Evolutionary conservation across 371 early-diverging fungal species (phyloP).

Genomic region (Zopfochytrium polystomum): DNA sequence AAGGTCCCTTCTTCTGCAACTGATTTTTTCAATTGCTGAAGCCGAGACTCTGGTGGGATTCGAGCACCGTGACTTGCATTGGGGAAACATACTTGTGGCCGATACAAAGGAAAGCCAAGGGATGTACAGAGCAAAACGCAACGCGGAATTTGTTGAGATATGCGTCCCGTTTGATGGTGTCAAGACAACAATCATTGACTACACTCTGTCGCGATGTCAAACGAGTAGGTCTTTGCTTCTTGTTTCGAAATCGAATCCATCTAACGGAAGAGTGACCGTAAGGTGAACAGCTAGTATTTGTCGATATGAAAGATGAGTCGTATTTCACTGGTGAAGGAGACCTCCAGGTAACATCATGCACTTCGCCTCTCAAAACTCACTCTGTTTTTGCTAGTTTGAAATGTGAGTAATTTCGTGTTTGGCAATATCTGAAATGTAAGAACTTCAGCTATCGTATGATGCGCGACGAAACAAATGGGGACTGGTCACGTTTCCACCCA

Average conservation of each 20-base stretch:
- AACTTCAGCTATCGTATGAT: constrained; percentile 76
- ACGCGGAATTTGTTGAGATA: constrained; percentile 5
- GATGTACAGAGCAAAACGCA: background rate
- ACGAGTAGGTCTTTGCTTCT: constrained; percentile 14
- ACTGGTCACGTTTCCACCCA: constrained; percentile 57
- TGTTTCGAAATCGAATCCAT: too few species aligned
- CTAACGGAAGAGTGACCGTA: background rate
- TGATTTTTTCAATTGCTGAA: constrained; percentile 55
- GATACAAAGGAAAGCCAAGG: background rate
- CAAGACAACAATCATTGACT: constrained; percentile 68
- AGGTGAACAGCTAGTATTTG: constrained; percentile 18
- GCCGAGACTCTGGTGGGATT: constrained; percentile 51
- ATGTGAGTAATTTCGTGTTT: too few species aligned
- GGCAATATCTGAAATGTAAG: too few species aligned
- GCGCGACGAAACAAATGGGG: constrained; percentile 45
- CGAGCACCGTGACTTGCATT: constrained; percentile 86
- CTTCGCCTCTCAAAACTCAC: background rate
- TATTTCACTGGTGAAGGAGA: constrained; percentile 58
- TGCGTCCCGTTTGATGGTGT: constrained; percentile 49
- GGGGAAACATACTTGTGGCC: constrained; percentile 76
- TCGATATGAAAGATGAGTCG: constrained; percentile 48
- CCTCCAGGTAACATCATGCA: constrained; percentile 22
- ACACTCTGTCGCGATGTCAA: constrained; percentile 51
- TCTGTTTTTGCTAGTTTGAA: constrained; percentile 59
- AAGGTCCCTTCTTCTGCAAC: constrained; percentile 55